Evolutionary conservation across 768 basidiomycete species (phyloP), one percentile per base, ranked within the genome.

Genomic region (Imleria badia): DNA sequence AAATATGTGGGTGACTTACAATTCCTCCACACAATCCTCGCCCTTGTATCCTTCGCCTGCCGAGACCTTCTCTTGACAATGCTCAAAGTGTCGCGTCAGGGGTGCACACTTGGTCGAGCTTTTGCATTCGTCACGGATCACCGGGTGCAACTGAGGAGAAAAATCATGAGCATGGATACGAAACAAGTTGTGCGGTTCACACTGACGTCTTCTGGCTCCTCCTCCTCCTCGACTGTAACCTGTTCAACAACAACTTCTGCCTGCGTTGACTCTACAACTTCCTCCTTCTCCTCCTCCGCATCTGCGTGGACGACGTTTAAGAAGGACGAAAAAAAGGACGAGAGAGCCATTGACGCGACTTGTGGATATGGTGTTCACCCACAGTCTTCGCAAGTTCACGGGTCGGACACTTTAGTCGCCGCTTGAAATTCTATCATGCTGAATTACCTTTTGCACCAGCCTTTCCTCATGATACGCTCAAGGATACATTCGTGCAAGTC

Each of bases 11-110:
- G 34, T 45, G n/a, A 81, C 87, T 71, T 62, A 90, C 89, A 93
- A 70, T 79, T 93, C 92, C 74, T 94, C 91, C 35, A 94, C 88
- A 67, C 93, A 96, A 68, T 95, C 93, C 78, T 96, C 94, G 59
- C 85, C 85, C 69, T 91, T 86, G 82, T 81, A 92, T 36, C 92
- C 94, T 65, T 94, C 67, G 26, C 94, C 94, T 30, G 77, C 78
- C 55, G 83, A 73, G 44, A 97, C 86, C 75, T 92, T 94, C 72
- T 94, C 89, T 68, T 90, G 82, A 72, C 94, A 96, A 67, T 94
- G 90, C 55, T 87, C 81, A 72, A 95, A 96, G 75, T 96, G 94
- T 66, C 88, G 83, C 36, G 86, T 77, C 52, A 86, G 70, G 35
- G 83, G 72, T 36, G 80, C 81, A 61, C 94, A 95, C 60, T 86